Evolutionary conservation across 2,329 filamentous ascomycete genomes (phyloP).

Genomic region (Raffaelea ambrosiae): DNA sequence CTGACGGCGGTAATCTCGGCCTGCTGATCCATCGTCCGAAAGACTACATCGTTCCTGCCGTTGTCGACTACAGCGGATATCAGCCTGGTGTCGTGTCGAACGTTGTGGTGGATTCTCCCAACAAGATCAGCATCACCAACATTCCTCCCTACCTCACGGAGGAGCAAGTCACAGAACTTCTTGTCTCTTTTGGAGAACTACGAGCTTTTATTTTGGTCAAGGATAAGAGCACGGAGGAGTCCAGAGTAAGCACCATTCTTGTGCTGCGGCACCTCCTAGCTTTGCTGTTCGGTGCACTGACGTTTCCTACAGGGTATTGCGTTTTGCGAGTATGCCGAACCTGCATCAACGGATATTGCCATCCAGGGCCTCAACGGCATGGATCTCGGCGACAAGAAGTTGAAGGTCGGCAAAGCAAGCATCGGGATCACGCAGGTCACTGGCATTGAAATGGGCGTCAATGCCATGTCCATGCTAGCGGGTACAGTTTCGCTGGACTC

Average conservation of each 20-base stretch:
- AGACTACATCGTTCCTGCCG: conserved; percentile 89
- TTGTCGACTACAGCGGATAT: conserved; percentile 63
- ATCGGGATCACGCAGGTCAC: conserved; percentile 89
- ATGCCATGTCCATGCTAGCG: conserved; percentile 95
- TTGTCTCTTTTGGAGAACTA: conserved; percentile 84
- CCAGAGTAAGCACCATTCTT: conserved; percentile 49
- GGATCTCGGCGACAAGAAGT: conserved; percentile 77
- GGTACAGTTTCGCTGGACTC: conserved; percentile 74
- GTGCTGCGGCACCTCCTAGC: too few species aligned
- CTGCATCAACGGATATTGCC: conserved; percentile 69
- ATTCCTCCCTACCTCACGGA: conserved; percentile 83
- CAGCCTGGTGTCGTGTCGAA: conserved; percentile 71
- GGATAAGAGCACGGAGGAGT: conserved; percentile 76
- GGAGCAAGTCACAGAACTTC: conserved; percentile 82
- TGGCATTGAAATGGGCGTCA: conserved; percentile 90
- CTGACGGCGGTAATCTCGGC: conserved; percentile 40
- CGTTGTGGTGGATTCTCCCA: conserved; percentile 80
- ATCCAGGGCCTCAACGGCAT: conserved; percentile 89
- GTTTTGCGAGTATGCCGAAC: conserved; percentile 89
- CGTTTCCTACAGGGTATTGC: conserved; percentile 67
- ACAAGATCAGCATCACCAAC: conserved; percentile 91
- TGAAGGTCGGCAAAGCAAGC: conserved; percentile 83
- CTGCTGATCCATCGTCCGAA: conserved; percentile 80
- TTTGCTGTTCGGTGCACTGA: too few species aligned
- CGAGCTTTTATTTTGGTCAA: conserved; percentile 89